phyloP scores from a whole-genome alignment of 225 moss, liverwort and hornwort species.

The Asterella californica region DNA sequence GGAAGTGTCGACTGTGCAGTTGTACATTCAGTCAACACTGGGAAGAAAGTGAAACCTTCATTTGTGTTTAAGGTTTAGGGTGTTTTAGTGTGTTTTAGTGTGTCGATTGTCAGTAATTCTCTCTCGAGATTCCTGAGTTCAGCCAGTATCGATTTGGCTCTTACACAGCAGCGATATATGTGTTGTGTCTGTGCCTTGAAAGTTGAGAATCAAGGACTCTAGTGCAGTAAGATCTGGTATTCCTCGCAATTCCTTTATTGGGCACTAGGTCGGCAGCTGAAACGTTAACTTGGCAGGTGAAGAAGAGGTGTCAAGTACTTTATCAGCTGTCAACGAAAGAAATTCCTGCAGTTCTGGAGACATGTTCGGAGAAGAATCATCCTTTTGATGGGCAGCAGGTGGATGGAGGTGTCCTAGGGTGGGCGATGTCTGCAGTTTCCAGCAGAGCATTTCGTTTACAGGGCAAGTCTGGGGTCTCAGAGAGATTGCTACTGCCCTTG shows the following conservation, averaged over 20 bases:
- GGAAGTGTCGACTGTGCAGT: not conserved
- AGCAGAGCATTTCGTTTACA: constrained; percentile 64
- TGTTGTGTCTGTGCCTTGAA: no score
- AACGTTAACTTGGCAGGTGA: constrained; percentile 4
- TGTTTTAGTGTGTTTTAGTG: no score
- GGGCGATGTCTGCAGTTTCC: constrained; percentile 74
- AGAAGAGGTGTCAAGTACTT: constrained; percentile 56
- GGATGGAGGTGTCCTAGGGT: constrained; percentile 54
- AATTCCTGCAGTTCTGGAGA: constrained; percentile 38
- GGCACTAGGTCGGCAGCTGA: not conserved
- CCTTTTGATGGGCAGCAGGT: constrained; percentile 46
- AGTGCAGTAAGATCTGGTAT: no score
- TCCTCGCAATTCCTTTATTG: not conserved
- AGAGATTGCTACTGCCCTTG: constrained; percentile 54
- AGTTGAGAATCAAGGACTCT: no score
- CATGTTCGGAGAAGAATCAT: constrained; percentile 33
- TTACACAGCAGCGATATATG: no score
- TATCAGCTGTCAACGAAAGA: constrained; percentile 39
- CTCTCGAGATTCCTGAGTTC: no score
- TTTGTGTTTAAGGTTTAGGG: not conserved
- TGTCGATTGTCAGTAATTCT: no score
- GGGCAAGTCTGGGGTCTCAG: constrained; percentile 22
- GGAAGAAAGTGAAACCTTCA: not conserved
- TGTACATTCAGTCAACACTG: not conserved
- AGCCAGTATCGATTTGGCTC: no score